Conservation (phyloP, 73 alveolate genomes). For the Chromera velia region DNA sequence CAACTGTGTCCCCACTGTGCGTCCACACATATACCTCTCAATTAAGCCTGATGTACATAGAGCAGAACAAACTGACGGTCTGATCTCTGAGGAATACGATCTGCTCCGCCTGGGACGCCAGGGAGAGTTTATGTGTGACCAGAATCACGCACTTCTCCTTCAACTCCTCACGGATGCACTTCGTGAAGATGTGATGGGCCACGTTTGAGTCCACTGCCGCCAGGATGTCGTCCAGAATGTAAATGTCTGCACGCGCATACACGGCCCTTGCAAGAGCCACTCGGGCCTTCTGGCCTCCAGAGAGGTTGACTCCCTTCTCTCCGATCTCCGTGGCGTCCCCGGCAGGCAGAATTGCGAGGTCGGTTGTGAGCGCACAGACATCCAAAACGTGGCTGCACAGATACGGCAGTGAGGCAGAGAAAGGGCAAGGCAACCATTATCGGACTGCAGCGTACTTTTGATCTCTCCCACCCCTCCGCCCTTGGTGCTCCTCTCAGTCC, state of each 20-base stretch:
- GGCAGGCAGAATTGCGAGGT: conserved; percentile 50
- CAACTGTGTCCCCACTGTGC: too few species aligned
- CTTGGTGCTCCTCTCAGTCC: too few species aligned
- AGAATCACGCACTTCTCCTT: conserved; percentile 11
- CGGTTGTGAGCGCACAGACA: conserved; percentile 50
- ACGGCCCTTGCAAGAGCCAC: conserved; percentile 77
- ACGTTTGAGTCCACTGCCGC: conserved; percentile 79
- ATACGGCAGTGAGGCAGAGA: too few species aligned
- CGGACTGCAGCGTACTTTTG: too few species aligned
- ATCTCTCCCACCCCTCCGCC: too few species aligned
- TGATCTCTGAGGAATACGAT: not conserved
- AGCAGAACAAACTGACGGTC: too few species aligned
- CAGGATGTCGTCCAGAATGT: conserved; percentile 75
- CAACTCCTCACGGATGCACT: conserved; percentile 4
- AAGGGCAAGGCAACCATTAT: too few species aligned
- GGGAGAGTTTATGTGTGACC: conserved; percentile 4
- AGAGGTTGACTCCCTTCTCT: conserved; percentile 68
- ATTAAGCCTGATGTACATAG: too few species aligned
- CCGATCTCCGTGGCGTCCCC: conserved; percentile 71
- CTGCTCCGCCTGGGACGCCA: conserved; percentile 20
- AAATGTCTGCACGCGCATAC: conserved; percentile 62
- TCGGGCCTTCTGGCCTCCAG: conserved; percentile 83
- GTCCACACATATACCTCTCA: too few species aligned
- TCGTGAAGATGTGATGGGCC: conserved; percentile 19
- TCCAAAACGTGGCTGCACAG: conserved; percentile 45